Conservation (phyloP, 2,329 filamentous ascomycete species). For the Colletotrichum sp. region DNA sequence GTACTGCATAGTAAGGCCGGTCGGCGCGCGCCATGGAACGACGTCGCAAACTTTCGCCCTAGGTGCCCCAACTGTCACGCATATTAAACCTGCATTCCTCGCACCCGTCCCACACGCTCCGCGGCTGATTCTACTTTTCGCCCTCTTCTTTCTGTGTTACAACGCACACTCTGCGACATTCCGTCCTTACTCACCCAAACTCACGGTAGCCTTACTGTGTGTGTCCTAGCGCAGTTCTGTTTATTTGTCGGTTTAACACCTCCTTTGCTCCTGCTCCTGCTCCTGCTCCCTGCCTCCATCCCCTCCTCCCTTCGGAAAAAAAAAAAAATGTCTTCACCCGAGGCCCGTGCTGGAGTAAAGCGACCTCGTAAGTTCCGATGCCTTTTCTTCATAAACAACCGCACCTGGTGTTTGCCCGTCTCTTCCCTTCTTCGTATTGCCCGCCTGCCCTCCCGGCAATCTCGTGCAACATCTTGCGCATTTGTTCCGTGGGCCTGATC, state of each 20-base stretch:
- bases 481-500: background rate
- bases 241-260: background rate
- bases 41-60: background rate
- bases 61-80: background rate
- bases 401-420: background rate
- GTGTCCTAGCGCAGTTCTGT: background rate
- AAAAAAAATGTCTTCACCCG: constrained; percentile 42
- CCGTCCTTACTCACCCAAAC: background rate
- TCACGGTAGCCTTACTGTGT: background rate
- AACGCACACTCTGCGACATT: background rate
- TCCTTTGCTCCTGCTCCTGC: background rate
- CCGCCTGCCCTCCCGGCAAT: background rate
- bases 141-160: background rate
- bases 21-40: background rate
- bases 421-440: background rate
- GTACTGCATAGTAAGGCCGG: background rate
- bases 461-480: background rate
- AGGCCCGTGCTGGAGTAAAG: constrained; percentile 46
- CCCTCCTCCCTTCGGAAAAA: background rate
- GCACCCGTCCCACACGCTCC: background rate
- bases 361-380: constrained; percentile 43
- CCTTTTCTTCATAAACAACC: background rate
- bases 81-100: background rate
- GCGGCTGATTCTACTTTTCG: background rate
- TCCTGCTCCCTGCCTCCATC: background rate